A percentile compares a stretch with the other conserved stretches of the same genome.
Conservation (phyloP, 768 basidiomycete genomes). For the Kwoniella europaea region DNA sequence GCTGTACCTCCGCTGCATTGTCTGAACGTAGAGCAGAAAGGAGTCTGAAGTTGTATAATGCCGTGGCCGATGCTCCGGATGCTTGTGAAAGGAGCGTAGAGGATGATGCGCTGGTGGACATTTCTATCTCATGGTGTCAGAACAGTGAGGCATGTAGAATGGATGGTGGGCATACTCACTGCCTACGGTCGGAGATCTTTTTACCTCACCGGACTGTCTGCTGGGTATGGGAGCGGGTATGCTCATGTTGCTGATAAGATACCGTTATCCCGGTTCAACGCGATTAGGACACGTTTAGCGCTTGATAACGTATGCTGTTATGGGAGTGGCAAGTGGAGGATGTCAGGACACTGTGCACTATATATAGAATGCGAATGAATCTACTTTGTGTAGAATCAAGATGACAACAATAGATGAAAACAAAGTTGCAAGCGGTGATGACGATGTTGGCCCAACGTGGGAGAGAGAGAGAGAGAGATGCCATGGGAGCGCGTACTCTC, state of each 20-base stretch:
- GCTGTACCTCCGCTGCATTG: conserved; percentile 47
- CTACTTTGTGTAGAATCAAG: too few species aligned
- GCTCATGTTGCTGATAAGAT: conserved; percentile 12
- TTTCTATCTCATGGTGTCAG: background rate
- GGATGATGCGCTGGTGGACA: conserved; percentile 19
- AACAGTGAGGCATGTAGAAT: background rate
- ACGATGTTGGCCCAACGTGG: too few species aligned
- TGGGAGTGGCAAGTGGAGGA: too few species aligned
- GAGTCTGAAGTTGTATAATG: conserved; percentile 52
- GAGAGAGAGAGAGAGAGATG: too few species aligned
- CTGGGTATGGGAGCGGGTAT: conserved; percentile 13
- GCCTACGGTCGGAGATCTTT: background rate
- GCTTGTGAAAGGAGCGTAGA: conserved; percentile 13
- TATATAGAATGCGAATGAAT: too few species aligned
- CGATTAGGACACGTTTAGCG: background rate
- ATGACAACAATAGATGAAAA: too few species aligned
- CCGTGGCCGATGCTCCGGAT: conserved; percentile 24
- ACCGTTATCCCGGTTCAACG: background rate
- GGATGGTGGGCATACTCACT: background rate
- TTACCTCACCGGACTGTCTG: conserved; percentile 1
- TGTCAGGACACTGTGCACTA: too few species aligned
- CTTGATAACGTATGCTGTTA: too few species aligned
- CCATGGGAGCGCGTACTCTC: too few species aligned
- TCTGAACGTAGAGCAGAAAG: conserved; percentile 53
- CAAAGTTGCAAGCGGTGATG: too few species aligned